Evolutionary conservation across 495 filamentous ascomycete genomes (phyloP).

Genomic region (Hypoxylon fuscum): DNA sequence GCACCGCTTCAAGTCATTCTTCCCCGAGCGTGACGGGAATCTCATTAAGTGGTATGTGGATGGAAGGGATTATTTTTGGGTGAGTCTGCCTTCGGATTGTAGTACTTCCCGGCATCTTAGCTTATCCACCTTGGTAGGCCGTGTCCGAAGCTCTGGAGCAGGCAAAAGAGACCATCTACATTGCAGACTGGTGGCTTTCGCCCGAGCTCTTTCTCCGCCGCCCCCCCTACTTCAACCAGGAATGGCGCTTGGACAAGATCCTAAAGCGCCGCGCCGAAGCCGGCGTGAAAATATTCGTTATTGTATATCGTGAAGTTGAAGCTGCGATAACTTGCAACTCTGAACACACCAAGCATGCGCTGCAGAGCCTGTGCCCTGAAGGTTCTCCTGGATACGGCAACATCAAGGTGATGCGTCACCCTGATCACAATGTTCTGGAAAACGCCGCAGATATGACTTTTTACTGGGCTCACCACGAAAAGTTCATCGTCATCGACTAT

Average conservation of each 20-base stretch:
- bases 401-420: conserved; percentile 89
- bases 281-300: conserved; percentile 93
- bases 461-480: conserved; percentile 98
- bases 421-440: conserved; percentile 93
- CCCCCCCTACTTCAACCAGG: conserved; percentile 79
- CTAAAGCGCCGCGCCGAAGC: conserved; percentile 89
- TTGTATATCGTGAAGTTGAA: conserved; percentile 90
- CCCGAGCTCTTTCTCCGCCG: conserved; percentile 91
- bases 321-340: conserved; percentile 92
- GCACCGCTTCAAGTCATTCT: conserved; percentile 88
- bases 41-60: conserved; percentile 97
- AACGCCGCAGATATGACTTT: conserved; percentile 97
- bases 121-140: conserved; percentile 52
- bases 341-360: conserved; percentile 87
- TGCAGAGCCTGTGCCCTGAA: conserved; percentile 81
- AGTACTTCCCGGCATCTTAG: background rate
- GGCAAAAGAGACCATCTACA: conserved; percentile 93
- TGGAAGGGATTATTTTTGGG: conserved; percentile 91
- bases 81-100: conserved; percentile 37
- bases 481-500: conserved; percentile 95
- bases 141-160: conserved; percentile 86
- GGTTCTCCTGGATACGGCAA: conserved; percentile 84
- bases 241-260: conserved; percentile 88
- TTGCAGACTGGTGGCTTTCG: conserved; percentile 96
- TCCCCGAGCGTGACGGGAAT: conserved; percentile 84